Percentiles rank a stretch among this genome's conserved stretches.
These are phyloP conservation scores for Grigorovia transvaalensis DNA, from an alignment of 805 yeast genomes.

Conservation along the genomic window DNA sequence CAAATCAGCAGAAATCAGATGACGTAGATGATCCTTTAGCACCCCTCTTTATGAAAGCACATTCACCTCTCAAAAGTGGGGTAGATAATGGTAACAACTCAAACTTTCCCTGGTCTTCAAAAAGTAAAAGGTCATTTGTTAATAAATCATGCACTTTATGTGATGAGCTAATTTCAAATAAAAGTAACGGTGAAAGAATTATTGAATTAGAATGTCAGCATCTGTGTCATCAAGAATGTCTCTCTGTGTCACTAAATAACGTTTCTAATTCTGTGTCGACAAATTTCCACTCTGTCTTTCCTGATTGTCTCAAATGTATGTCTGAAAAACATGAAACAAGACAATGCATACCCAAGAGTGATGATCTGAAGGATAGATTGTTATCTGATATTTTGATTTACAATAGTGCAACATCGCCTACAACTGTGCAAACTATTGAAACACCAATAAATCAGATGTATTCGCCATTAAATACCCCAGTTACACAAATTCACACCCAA, in stretches of 20 bases:
- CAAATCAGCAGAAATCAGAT: background rate
- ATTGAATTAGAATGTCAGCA: slow-evolving; percentile 47
- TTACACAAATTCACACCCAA: slow-evolving; percentile 1
- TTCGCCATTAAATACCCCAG: slow-evolving; percentile 3
- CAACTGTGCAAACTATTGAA: background rate
- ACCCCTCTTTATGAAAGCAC: background rate
- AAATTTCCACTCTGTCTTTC: slow-evolving; percentile 20
- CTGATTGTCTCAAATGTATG: slow-evolving; percentile 18
- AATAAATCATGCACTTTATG: slow-evolving; percentile 34
- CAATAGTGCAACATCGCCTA: slow-evolving; percentile 2
- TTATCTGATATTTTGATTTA: slow-evolving; percentile 19
- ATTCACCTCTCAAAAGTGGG: background rate
- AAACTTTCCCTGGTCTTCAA: background rate
- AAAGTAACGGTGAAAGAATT: slow-evolving; percentile 35
- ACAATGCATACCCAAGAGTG: slow-evolving; percentile 23
- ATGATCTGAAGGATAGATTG: slow-evolving; percentile 19
- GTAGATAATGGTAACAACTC: background rate
- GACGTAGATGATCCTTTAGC: background rate
- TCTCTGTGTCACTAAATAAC: slow-evolving; percentile 31
- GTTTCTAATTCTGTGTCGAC: slow-evolving; percentile 2
- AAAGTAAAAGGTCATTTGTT: slow-evolving; percentile 19
- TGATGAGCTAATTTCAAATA: slow-evolving; percentile 38
- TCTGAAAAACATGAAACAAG: slow-evolving; percentile 5
- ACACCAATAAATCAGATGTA: slow-evolving; percentile 1
- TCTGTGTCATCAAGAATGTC: slow-evolving; percentile 48